Conservation (phyloP, 2,329 filamentous ascomycete genomes). For the Hypoxylon sp. region DNA sequence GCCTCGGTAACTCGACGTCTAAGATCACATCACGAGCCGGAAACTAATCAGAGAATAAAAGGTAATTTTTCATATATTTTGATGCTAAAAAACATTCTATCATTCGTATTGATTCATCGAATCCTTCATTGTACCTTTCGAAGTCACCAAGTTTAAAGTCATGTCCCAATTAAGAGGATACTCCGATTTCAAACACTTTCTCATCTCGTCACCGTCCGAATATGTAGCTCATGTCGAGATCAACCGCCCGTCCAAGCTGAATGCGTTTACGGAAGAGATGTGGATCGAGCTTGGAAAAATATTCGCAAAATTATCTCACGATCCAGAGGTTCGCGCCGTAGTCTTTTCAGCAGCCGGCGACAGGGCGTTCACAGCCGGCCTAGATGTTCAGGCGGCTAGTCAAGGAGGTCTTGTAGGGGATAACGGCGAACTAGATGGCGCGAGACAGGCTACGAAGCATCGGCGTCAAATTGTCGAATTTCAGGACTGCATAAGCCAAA, state of each 20-base stretch:
- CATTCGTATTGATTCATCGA: slow-evolving; percentile 15
- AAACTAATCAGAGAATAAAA: not conserved
- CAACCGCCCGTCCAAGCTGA: slow-evolving; percentile 88
- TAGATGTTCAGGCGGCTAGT: slow-evolving; percentile 83
- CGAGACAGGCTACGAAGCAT: slow-evolving; percentile 73
- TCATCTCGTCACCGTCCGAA: slow-evolving; percentile 77
- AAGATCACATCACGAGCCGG: slow-evolving; percentile 11
- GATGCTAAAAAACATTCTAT: not conserved
- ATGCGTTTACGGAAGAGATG: slow-evolving; percentile 88
- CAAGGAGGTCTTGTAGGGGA: slow-evolving; percentile 63
- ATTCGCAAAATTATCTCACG: slow-evolving; percentile 79
- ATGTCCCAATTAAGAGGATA: slow-evolving; percentile 56
- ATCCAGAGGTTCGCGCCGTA: slow-evolving; percentile 81
- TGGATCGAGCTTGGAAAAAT: slow-evolving; percentile 84
- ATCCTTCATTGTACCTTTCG: slow-evolving; percentile 1
- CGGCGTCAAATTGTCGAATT: slow-evolving; percentile 82
- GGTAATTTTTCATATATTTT: slow-evolving; percentile 3
- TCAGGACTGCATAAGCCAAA: slow-evolving; percentile 80
- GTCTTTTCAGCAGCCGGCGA: slow-evolving; percentile 86
- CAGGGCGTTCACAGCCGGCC: slow-evolving; percentile 85
- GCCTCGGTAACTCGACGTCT: slow-evolving; percentile 37
- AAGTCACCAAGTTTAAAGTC: slow-evolving; percentile 24
- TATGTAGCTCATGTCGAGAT: slow-evolving; percentile 93
- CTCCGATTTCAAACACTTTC: slow-evolving; percentile 75
- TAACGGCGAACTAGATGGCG: slow-evolving; percentile 66